Evolutionary conservation across 2,329 filamentous ascomycete species (phyloP).

Genomic region (Helotiales sp.): DNA sequence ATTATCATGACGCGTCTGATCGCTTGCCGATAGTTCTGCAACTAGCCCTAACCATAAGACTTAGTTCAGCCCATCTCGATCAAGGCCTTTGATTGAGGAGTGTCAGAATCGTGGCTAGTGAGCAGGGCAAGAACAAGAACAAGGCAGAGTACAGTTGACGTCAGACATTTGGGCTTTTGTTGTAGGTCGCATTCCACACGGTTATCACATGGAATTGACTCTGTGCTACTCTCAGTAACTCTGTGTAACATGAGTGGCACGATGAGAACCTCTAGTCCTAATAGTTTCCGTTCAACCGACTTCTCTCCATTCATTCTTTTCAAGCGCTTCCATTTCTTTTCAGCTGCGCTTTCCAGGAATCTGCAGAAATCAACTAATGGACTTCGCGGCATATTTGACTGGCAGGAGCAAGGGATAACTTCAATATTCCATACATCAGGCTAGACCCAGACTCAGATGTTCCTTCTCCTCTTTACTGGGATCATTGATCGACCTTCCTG

Average conservation of each 20-base stretch:
- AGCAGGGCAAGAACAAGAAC: slow-evolving; percentile 12
- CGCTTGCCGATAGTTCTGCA: slow-evolving; percentile 16
- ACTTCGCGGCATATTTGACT: not conserved
- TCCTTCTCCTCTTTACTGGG: not conserved
- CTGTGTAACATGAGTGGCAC: not conserved
- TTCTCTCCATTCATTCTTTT: too few species aligned
- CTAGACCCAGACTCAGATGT: not conserved
- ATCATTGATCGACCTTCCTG: not conserved
- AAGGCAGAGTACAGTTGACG: slow-evolving; percentile 12
- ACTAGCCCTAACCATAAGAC: too few species aligned
- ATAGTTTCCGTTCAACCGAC: too few species aligned
- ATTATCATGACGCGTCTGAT: slow-evolving; percentile 14
- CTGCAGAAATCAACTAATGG: not conserved
- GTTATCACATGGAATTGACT: not conserved
- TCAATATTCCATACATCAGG: slow-evolving; percentile 1
- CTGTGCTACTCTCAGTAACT: not conserved
- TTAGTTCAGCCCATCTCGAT: slow-evolving; percentile 4
- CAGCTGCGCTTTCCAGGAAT: not conserved
- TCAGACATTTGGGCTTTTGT: slow-evolving; percentile 6
- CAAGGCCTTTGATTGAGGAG: slow-evolving; percentile 1
- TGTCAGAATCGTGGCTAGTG: slow-evolving; percentile 11
- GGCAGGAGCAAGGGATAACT: not conserved
- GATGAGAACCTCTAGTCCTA: not conserved
- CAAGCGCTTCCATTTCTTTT: too few species aligned
- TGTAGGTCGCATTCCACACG: slow-evolving; percentile 2